Evolutionary conservation across 2,329 filamentous ascomycete genomes (phyloP).

Genomic region (Aureobasidium pullulans): DNA sequence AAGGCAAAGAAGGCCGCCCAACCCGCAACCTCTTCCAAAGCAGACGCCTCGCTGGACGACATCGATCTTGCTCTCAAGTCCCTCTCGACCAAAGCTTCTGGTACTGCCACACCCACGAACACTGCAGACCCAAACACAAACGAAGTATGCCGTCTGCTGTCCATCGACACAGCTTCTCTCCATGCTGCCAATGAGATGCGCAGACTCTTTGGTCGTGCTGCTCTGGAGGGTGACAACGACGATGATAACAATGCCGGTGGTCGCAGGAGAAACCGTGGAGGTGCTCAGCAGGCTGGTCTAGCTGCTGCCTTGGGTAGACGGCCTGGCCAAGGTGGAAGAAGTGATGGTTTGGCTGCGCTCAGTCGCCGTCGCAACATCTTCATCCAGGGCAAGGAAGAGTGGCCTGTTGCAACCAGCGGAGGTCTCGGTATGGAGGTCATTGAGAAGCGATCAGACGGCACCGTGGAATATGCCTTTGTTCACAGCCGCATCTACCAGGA

Average conservation of each 20-base stretch:
- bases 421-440: conserved; percentile 76
- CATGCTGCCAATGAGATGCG: conserved; percentile 91
- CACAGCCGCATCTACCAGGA: conserved; percentile 68
- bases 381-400: conserved; percentile 78
- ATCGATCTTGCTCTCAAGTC: conserved; percentile 59
- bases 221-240: conserved; percentile 50
- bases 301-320: conserved; percentile 43
- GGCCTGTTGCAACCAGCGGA: conserved; percentile 71
- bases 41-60: conserved; percentile 47
- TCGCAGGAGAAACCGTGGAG: conserved; percentile 48
- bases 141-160: conserved; percentile 47
- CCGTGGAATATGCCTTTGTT: conserved; percentile 67
- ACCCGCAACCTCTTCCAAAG: conserved; percentile 20
- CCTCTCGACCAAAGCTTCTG: conserved; percentile 36
- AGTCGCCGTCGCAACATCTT: conserved; percentile 73
- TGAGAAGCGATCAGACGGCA: conserved; percentile 48
- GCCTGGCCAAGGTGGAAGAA: conserved; percentile 49
- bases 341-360: conserved; percentile 60
- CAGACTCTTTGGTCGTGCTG: conserved; percentile 60
- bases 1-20: conserved; percentile 49
- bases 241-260: conserved; percentile 42
- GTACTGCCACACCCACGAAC: conserved; percentile 20
- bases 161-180: conserved; percentile 63
- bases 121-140: conserved; percentile 33
- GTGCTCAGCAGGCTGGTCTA: conserved; percentile 49